phyloP scores from a whole-genome alignment of 2,329 filamentous ascomycete species.

The Pseudovirgaria hyperparasitica region DNA sequence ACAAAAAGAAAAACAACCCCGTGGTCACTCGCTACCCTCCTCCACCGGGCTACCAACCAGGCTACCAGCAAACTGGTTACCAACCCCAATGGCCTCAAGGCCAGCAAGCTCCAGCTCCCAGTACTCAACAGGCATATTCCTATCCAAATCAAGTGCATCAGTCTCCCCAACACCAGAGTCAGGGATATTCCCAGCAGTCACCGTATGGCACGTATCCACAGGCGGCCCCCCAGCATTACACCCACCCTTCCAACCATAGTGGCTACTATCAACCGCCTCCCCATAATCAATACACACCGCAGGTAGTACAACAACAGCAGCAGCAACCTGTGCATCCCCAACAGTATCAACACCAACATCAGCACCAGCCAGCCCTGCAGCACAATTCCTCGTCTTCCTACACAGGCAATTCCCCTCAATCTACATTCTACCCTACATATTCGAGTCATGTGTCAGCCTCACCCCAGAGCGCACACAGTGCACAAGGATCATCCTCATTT shows the following conservation, averaged over 20 bases:
- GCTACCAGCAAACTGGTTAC: conserved; percentile 10
- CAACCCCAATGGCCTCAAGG: background rate
- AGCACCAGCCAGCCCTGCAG: conserved; percentile 12
- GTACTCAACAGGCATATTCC: too few species aligned
- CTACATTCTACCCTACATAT: too few species aligned
- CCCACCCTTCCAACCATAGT: too few species aligned
- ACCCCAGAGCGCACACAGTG: conserved; percentile 10
- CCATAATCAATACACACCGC: background rate
- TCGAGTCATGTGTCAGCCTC: too few species aligned
- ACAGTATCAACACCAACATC: conserved; percentile 10
- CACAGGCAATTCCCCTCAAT: conserved; percentile 10
- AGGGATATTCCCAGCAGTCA: too few species aligned
- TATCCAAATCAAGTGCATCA: too few species aligned
- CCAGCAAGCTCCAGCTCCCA: too few species aligned
- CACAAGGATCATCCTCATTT: conserved; percentile 13
- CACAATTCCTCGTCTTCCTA: too few species aligned
- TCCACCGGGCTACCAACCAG: conserved; percentile 28
- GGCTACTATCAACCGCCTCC: background rate
- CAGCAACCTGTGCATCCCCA: conserved; percentile 6
- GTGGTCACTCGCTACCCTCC: conserved; percentile 38
- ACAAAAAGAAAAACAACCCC: conserved; percentile 34
- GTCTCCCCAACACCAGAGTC: too few species aligned
- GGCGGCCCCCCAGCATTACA: too few species aligned
- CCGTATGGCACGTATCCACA: too few species aligned
- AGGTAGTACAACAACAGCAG: background rate